These are phyloP conservation scores for Thalassiosira ordinaria DNA, from an alignment of 352 stramenopile species.

Conservation along the genomic window DNA sequence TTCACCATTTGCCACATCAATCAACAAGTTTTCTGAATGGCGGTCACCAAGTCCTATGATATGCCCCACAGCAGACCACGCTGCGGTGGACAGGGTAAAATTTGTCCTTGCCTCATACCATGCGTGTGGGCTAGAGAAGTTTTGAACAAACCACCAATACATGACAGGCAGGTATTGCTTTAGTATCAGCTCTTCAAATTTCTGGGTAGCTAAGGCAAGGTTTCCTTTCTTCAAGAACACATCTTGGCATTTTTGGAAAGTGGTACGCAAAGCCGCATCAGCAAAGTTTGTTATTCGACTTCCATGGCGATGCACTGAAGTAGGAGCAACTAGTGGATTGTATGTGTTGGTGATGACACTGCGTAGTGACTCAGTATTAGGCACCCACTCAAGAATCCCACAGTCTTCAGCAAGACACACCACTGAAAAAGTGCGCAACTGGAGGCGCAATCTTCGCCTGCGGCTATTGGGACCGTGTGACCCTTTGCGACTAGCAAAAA, in stretches of 20 bases:
- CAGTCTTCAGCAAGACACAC: conserved; percentile 99
- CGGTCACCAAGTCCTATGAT: conserved; percentile 93
- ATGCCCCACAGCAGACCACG: conserved; percentile 88
- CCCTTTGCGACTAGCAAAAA: conserved; percentile 86
- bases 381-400: conserved; percentile 99
- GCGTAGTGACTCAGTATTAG: conserved; percentile 93
- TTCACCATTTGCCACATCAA: conserved; percentile 96
- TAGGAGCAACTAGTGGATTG: conserved; percentile 76
- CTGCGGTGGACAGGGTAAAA: conserved; percentile 90
- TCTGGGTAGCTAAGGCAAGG: conserved; percentile 85
- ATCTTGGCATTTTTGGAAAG: conserved; percentile 82
- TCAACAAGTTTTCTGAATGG: conserved; percentile 99
- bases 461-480: conserved; percentile 59
- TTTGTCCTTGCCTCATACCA: conserved; percentile 96
- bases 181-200: conserved; percentile 90
- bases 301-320: conserved; percentile 65
- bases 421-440: conserved; percentile 98
- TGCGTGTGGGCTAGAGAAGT: conserved; percentile 95
- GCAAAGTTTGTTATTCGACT: conserved; percentile 70
- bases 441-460: conserved; percentile 89
- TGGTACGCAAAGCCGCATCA: conserved; percentile 68
- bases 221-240: conserved; percentile 82
- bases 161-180: conserved; percentile 94
- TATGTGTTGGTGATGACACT: conserved; percentile 81
- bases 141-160: conserved; percentile 99